These are phyloP conservation scores for Sporopachydermia lactativora DNA, from an alignment of 805 yeast genomes.

Conservation along the genomic window DNA sequence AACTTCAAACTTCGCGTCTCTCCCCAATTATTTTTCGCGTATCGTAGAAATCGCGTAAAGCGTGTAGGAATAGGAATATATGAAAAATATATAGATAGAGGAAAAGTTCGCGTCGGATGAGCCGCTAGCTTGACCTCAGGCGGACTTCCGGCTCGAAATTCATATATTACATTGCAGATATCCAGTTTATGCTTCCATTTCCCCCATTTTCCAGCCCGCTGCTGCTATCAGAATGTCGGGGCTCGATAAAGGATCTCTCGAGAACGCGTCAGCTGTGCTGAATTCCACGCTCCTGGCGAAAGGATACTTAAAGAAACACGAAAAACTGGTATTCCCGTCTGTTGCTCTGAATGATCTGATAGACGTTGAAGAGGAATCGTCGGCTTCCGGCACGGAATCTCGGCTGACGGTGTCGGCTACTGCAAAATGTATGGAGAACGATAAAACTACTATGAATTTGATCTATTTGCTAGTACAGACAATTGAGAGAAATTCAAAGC, in stretches of 20 bases:
- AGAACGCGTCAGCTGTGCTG: not conserved
- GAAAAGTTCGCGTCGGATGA: too few relatives aligned
- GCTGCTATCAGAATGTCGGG: too few relatives aligned
- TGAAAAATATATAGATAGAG: too few relatives aligned
- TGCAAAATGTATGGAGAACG: not conserved
- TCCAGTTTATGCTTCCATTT: too few relatives aligned
- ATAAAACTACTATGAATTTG: slow-evolving; percentile 2
- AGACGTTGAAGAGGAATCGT: not conserved
- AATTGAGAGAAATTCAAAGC: not conserved
- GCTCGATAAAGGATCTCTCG: not conserved
- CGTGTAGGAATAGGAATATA: too few relatives aligned
- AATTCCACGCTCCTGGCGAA: not conserved
- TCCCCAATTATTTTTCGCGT: too few relatives aligned
- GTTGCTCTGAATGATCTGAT: not conserved
- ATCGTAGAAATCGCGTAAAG: too few relatives aligned
- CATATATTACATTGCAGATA: too few relatives aligned
- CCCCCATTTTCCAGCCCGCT: too few relatives aligned
- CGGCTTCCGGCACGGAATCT: not conserved
- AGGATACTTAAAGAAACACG: not conserved
- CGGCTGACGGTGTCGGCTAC: not conserved
- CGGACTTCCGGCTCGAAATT: too few relatives aligned
- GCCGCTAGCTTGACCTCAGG: too few relatives aligned
- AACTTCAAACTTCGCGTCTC: too few relatives aligned
- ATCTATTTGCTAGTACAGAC: slow-evolving; percentile 2
- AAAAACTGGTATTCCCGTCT: not conserved